Evolutionary conservation across 2,329 filamentous ascomycete genomes (phyloP).

Genomic region (Cordyceps militaris): DNA sequence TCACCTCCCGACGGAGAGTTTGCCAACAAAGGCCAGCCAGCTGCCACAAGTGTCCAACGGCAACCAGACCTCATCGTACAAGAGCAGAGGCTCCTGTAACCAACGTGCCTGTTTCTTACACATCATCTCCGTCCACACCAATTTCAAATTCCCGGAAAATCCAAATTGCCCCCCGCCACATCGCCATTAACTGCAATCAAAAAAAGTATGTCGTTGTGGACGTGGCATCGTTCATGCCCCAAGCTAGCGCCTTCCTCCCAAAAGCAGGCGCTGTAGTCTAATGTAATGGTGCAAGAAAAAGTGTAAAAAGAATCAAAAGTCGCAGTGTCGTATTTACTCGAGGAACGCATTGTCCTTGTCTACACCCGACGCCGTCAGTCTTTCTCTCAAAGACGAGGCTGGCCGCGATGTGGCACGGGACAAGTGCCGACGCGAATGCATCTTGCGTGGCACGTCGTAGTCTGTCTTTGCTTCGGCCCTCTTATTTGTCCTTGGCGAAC

Average conservation of each 20-base stretch:
- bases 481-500: conserved; percentile 59
- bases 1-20: neutral
- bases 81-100: neutral
- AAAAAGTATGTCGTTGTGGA: conserved; percentile 16
- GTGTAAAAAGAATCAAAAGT: neutral
- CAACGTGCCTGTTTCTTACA: neutral
- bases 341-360: conserved; percentile 1
- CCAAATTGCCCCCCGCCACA: conserved; percentile 13
- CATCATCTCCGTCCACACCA: neutral
- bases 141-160: neutral
- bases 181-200: conserved; percentile 13
- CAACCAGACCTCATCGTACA: conserved; percentile 10
- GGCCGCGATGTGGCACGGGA: neutral
- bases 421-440: neutral
- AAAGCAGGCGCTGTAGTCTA: conserved; percentile 5
- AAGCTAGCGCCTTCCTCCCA: neutral
- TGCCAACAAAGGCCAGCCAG: neutral
- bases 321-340: conserved; percentile 7
- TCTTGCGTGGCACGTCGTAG: conserved; percentile 4
- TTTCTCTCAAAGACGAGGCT: conserved; percentile 5
- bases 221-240: conserved; percentile 7
- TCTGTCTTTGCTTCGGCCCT: neutral
- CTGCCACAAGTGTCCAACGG: conserved; percentile 6
- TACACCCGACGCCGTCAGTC: neutral
- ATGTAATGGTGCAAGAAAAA: conserved; percentile 2